A percentile compares a stretch with the other conserved stretches of the same genome.
These are phyloP conservation scores for Brettanomyces anomalus DNA, from an alignment of 805 yeast genomes.

Conservation along the genomic window DNA sequence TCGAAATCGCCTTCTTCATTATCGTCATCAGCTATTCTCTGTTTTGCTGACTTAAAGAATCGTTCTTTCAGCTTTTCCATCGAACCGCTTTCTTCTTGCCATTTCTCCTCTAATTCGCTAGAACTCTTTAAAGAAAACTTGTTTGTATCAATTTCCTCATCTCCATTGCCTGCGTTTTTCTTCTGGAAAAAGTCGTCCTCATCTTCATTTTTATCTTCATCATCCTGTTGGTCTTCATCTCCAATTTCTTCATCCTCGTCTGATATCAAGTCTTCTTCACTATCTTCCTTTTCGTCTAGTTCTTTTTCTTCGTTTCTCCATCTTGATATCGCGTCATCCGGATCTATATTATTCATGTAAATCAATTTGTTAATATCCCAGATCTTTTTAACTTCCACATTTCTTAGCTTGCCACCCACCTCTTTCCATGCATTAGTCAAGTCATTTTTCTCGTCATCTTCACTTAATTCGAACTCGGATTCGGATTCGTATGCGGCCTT, in stretches of 20 bases:
- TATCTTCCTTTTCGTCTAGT: slow-evolving; percentile 27
- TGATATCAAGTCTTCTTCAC: not conserved
- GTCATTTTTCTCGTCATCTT: slow-evolving; percentile 30
- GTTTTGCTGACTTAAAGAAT: slow-evolving; percentile 47
- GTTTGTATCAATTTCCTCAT: slow-evolving; percentile 32
- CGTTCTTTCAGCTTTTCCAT: slow-evolving; percentile 34
- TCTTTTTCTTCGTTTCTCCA: slow-evolving; percentile 52
- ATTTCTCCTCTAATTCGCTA: slow-evolving; percentile 37
- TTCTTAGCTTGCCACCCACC: slow-evolving; percentile 55
- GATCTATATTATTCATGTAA: slow-evolving; percentile 69
- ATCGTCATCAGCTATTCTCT: slow-evolving; percentile 24
- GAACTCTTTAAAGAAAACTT: slow-evolving; percentile 11
- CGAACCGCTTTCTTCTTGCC: slow-evolving; percentile 29
- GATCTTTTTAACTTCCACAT: slow-evolving; percentile 39
- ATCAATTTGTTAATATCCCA: slow-evolving; percentile 80
- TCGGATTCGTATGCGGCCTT: slow-evolving; percentile 42
- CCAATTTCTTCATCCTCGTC: slow-evolving; percentile 16
- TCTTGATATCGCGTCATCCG: slow-evolving; percentile 60
- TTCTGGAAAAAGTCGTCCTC: slow-evolving; percentile 51
- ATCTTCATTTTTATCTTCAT: slow-evolving; percentile 34
- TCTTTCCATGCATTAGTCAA: slow-evolving; percentile 30
- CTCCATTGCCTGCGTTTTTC: slow-evolving; percentile 26
- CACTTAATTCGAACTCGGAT: slow-evolving; percentile 31
- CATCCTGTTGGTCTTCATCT: slow-evolving; percentile 25
- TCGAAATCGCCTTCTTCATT: slow-evolving; percentile 32